Conservation (phyloP, 306 rosid genomes). For the Prunus fruticosa region DNA sequence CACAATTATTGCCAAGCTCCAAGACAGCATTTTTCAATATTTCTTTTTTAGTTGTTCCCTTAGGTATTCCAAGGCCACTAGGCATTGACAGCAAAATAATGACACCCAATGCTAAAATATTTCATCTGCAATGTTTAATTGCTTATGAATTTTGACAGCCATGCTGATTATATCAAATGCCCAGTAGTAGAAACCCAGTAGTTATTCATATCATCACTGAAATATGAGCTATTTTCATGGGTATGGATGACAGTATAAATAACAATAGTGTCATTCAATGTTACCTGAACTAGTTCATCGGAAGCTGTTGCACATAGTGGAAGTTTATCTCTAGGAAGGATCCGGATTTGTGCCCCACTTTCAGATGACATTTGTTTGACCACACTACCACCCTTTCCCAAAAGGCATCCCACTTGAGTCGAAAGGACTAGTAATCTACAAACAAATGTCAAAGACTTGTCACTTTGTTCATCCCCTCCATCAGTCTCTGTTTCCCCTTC, state of each 20-base stretch:
- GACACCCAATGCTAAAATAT: not conserved
- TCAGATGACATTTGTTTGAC: conserved; percentile 79
- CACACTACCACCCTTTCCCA: conserved; percentile 93
- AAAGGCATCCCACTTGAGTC: conserved; percentile 79
- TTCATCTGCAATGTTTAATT: not conserved
- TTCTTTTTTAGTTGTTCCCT: not conserved
- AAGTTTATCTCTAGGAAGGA: conserved; percentile 81
- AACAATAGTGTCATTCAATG: conserved; percentile 4
- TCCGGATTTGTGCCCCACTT: conserved; percentile 89
- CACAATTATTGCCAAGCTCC: not conserved
- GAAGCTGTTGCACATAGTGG: conserved; percentile 60
- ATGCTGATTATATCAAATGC: not conserved
- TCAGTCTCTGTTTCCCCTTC: conserved; percentile 47
- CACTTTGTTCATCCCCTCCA: conserved; percentile 45
- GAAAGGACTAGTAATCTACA: conserved; percentile 73
- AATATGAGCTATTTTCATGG: not conserved
- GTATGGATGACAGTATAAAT: not conserved
- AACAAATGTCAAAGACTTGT: conserved; percentile 35
- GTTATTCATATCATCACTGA: not conserved
- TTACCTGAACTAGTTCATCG: conserved; percentile 91
- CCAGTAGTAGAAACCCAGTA: not conserved
- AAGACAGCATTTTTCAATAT: not conserved
- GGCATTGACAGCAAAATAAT: not conserved
- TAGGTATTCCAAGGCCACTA: not conserved
- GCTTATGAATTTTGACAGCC: not conserved